Evolutionary conservation across 805 yeast species (phyloP), one percentile per base, ranked within the genome.

Genomic region (Spathaspora arborariae): DNA sequence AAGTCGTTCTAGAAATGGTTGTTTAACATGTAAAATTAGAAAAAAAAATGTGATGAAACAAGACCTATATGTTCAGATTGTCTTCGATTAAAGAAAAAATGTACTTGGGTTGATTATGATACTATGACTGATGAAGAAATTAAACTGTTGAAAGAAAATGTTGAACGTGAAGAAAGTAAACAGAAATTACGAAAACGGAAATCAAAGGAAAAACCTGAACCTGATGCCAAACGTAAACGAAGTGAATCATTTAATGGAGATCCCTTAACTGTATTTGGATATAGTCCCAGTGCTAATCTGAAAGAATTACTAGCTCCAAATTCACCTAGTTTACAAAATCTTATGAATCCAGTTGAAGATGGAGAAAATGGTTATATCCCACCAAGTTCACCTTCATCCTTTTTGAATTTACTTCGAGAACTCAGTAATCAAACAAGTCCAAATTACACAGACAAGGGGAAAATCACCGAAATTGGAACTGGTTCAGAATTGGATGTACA

Each of bases 11-110:
- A 75, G 68, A 52, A 70, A 69, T n/a, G 88, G 89, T 0, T 84
- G 90, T 58, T 62, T 83, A 34, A 83, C 87, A 0, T 84, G 90
- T 62, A 84, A 83, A 56, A 68, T 78, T 33, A 64, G 89, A 38
- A 83, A 82, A 70, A 81, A 56, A 69, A 80, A 52, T 79, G 84
- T 56, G 75, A 78, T 51, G 82, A 79, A 53, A 50, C 48, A 6
- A 67, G 65, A 46, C 84, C 84, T 1, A 54, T 63, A 1, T 79
- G 84, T 56, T 68, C 75, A 1, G 82, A 75, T 53, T 79, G 84
- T 51, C 15, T 22, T 9, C 57, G 83, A 35, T 60, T 79, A 37
- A 56, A 63, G 8, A 72, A 78, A 51, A 63, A 69, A 41, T 79
- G 84, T 55, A 67, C 67, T 16, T 79, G 80, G 72, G 59, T 71